These are phyloP conservation scores for Rhododendron ovatum DNA, from an alignment of 148 eudicot genomes.

Conservation along the genomic window DNA sequence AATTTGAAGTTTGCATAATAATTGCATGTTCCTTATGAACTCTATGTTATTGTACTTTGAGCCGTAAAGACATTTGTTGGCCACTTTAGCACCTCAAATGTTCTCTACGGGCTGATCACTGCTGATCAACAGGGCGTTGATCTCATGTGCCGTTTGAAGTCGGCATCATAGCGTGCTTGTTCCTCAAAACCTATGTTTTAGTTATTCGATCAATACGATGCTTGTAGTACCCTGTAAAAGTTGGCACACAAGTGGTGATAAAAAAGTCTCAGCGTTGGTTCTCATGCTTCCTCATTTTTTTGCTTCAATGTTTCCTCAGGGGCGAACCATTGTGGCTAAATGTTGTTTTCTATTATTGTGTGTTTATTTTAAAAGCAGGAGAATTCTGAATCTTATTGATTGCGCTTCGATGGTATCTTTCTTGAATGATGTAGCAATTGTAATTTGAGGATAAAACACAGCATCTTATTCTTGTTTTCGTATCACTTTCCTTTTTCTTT, in stretches of 20 bases:
- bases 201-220: too few species aligned
- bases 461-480: neutral
- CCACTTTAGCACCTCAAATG: neutral
- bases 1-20: neutral
- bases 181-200: neutral
- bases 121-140: neutral
- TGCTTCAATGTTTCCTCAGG: neutral
- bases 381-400: neutral
- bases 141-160: neutral
- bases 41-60: neutral
- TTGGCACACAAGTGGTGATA: neutral
- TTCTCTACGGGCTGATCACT: neutral
- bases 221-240: neutral
- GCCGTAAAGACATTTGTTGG: neutral
- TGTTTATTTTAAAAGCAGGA: neutral
- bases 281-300: neutral
- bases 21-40: neutral
- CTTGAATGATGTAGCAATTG: neutral
- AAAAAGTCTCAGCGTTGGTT: neutral
- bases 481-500: neutral
- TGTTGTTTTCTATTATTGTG: neutral
- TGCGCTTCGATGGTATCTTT: neutral
- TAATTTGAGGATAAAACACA: neutral
- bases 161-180: neutral
- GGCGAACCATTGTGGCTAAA: neutral